Evolutionary conservation across 441 rosid species (phyloP).

Genomic region (Populus hybrid): DNA sequence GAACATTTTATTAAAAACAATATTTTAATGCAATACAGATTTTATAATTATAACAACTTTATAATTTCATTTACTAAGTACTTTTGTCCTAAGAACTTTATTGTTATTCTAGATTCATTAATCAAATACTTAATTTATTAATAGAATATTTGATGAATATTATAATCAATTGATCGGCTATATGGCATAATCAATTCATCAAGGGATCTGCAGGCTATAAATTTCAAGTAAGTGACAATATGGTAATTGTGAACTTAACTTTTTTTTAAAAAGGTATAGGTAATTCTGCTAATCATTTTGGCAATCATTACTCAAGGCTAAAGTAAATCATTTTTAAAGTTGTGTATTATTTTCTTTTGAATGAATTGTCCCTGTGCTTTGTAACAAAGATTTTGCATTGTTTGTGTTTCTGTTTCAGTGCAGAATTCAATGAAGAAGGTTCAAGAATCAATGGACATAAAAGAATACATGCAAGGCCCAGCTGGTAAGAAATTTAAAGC

Average conservation of each 20-base stretch:
- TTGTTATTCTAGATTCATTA: too few relatives aligned
- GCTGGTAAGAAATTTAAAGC: not conserved
- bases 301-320: not conserved
- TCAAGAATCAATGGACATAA: not conserved
- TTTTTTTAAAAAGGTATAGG: too few relatives aligned
- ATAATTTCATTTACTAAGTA: too few relatives aligned
- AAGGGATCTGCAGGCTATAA: not conserved
- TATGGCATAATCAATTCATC: not conserved
- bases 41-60: too few relatives aligned
- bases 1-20: too few relatives aligned
- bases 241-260: not conserved
- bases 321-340: not conserved
- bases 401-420: not conserved
- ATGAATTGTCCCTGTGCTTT: not conserved
- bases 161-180: too few relatives aligned
- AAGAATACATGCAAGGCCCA: not conserved
- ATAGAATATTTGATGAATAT: too few relatives aligned
- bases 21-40: too few relatives aligned
- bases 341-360: not conserved
- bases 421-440: not conserved
- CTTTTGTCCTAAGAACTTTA: too few relatives aligned
- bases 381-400: not conserved
- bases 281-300: not conserved
- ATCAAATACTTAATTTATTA: too few relatives aligned
- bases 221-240: not conserved